Evolutionary conservation across 2,329 filamentous ascomycete genomes (phyloP).

Genomic region (Neonectria neomacrospora): DNA sequence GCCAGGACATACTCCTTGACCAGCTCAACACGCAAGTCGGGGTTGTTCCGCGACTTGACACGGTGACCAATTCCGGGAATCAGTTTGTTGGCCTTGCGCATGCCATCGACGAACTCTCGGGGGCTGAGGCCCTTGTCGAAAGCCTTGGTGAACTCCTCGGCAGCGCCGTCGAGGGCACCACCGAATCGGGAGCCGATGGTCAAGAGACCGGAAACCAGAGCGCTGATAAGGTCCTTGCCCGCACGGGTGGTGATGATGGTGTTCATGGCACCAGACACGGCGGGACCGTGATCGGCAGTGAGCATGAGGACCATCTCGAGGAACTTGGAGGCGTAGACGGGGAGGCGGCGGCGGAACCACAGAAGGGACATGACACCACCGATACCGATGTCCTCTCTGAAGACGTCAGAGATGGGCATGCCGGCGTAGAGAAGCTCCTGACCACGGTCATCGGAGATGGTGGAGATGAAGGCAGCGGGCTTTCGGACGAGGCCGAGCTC

Average conservation of each 20-base stretch:
- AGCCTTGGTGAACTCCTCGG: constrained; percentile 97
- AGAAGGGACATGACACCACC: constrained; percentile 99
- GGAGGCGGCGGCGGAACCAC: constrained; percentile 99
- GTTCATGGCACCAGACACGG: constrained; percentile 99
- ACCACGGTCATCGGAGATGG: constrained; percentile 99
- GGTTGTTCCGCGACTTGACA: constrained; percentile 99
- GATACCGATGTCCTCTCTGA: constrained; percentile 98
- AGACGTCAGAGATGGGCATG: constrained; percentile 99
- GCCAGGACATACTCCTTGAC: constrained; percentile 99
- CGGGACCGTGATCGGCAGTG: constrained; percentile 98
- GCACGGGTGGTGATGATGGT: constrained; percentile 99
- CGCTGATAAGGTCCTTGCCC: constrained; percentile 97
- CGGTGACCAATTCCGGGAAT: constrained; percentile 99
- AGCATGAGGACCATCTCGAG: constrained; percentile 99
- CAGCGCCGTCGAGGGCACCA: constrained; percentile 96
- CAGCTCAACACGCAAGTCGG: constrained; percentile 98
- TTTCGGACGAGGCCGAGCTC: constrained; percentile 99
- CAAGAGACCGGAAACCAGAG: constrained; percentile 94
- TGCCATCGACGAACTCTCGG: constrained; percentile 97
- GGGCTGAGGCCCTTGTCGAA: constrained; percentile 98
- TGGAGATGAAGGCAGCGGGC: constrained; percentile 99
- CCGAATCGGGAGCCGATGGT: constrained; percentile 98
- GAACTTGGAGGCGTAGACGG: constrained; percentile 97
- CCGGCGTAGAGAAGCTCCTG: constrained; percentile 98
- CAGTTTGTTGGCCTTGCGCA: constrained; percentile 99